These are phyloP conservation scores for Albatrellus ellisii DNA, from an alignment of 768 basidiomycete genomes.

Conservation along the genomic window DNA sequence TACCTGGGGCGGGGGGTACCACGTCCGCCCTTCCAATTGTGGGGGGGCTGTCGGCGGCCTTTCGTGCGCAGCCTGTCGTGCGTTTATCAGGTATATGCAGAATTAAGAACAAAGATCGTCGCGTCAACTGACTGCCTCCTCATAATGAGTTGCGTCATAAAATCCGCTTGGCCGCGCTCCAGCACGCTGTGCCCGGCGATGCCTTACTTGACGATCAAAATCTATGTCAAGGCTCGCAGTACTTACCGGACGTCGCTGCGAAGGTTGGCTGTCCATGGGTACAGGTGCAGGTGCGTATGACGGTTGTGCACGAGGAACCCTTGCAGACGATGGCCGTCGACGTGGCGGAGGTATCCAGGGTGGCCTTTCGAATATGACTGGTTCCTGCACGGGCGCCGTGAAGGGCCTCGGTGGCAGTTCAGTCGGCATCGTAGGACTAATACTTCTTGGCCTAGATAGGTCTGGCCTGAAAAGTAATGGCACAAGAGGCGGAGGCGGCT, in stretches of 20 bases:
- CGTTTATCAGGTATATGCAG: not conserved
- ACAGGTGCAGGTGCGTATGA: no score
- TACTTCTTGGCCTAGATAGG: conserved; percentile 28
- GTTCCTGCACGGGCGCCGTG: conserved; percentile 7
- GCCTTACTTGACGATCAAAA: not conserved
- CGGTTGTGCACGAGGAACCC: not conserved
- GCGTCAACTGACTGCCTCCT: not conserved
- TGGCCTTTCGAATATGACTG: conserved; percentile 1
- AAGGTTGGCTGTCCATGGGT: no score
- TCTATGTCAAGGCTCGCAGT: not conserved
- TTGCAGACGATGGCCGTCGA: not conserved
- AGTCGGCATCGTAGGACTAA: conserved; percentile 23
- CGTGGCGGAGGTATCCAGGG: not conserved
- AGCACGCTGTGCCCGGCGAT: not conserved
- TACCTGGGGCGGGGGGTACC: no score
- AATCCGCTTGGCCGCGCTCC: not conserved
- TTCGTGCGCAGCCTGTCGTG: no score
- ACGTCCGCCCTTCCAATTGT: not conserved
- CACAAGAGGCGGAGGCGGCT: conserved; percentile 37
- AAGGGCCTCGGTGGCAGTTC: conserved; percentile 19
- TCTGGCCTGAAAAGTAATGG: conserved; percentile 43
- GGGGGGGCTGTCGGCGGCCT: not conserved
- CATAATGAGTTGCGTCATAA: not conserved
- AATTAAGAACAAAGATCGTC: not conserved
- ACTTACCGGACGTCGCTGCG: no score